Percentiles rank a stretch among this genome's conserved stretches.
phyloP scores from a whole-genome alignment of 495 filamentous ascomycete species.

The Pseudoneurospora amorphoporcata region DNA sequence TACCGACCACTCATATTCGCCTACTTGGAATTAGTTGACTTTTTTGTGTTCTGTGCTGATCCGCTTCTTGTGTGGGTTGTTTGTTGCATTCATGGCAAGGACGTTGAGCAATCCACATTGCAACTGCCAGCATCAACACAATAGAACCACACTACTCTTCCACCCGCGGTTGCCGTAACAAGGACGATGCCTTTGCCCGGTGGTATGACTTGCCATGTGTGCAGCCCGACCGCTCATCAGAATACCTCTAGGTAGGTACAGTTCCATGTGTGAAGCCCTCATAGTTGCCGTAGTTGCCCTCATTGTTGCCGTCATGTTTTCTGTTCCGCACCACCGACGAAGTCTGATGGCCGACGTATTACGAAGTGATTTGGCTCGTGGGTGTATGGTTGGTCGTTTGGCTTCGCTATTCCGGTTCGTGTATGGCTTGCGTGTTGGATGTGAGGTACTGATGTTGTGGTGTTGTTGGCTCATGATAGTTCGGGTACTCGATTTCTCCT shows the following conservation, averaged over 20 bases:
- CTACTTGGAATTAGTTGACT: too few species aligned
- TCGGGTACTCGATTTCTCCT: background rate
- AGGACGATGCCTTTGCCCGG: background rate
- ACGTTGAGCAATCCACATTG: too few species aligned
- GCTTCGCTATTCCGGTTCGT: background rate
- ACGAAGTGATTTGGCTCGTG: background rate
- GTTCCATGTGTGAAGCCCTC: background rate
- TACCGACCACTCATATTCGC: too few species aligned
- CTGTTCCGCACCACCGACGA: too few species aligned
- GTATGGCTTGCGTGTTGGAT: background rate
- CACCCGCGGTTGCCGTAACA: background rate
- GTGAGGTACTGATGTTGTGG: background rate
- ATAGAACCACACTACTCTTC: background rate
- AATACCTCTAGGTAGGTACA: background rate
- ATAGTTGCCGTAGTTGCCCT: background rate
- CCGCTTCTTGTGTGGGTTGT: too few species aligned
- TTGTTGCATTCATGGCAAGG: too few species aligned
- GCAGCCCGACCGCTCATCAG: background rate
- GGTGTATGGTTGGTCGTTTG: background rate
- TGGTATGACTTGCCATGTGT: background rate
- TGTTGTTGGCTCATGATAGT: background rate
- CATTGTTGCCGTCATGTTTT: background rate
- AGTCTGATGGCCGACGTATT: background rate
- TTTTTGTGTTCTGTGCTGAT: too few species aligned
- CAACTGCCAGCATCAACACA: too few species aligned